A percentile compares a stretch with the other conserved stretches of the same genome.
phyloP scores from a whole-genome alignment of 129 eudicot genomes.

The Apium graveolens region DNA sequence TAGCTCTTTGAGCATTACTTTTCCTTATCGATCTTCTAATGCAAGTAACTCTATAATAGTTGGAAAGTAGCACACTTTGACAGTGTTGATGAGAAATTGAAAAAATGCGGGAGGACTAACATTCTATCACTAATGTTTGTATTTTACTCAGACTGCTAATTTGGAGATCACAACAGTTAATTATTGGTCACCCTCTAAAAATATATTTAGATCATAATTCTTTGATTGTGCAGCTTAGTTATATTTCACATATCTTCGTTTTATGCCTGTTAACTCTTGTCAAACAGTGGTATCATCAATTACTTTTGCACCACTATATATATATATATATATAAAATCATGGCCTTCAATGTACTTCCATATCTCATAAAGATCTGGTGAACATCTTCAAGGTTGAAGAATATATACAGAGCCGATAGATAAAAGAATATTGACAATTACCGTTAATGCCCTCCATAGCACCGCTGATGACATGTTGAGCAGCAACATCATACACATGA shows the following conservation, averaged over 20 bases:
- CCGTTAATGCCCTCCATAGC: conserved; percentile 97
- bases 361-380: neutral
- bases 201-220: neutral
- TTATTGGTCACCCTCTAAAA: neutral
- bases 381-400: neutral
- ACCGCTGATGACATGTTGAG: conserved; percentile 89
- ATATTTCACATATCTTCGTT: neutral
- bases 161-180: neutral
- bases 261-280: neutral
- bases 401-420: neutral
- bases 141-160: neutral
- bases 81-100: neutral
- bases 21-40: neutral
- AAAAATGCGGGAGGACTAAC: neutral
- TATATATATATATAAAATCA: too few species aligned
- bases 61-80: neutral
- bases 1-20: neutral
- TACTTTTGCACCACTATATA: neutral
- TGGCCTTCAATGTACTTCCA: neutral
- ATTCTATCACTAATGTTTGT: neutral
- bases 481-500: conserved; percentile 94
- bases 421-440: conserved; percentile 18
- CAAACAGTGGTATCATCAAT: neutral
- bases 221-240: neutral
- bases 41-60: neutral